Conservation (phyloP, 2,329 filamentous ascomycete species). For the Pochonia chlamydosporia region DNA sequence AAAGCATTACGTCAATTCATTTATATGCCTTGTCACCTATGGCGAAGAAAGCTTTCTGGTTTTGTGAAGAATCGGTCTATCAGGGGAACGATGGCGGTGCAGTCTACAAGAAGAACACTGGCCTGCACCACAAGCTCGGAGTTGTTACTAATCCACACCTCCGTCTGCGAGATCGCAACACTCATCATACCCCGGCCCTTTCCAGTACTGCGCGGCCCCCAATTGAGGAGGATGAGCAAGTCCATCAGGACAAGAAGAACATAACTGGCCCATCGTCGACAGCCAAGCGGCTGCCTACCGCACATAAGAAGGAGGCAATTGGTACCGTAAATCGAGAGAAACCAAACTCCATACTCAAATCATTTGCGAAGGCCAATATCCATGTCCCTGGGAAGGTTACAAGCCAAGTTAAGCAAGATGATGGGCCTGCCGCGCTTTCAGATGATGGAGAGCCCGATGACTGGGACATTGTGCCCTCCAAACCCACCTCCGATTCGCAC, state of each 20-base stretch:
- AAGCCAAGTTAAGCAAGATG: conserved; percentile 22
- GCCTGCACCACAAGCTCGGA: not conserved
- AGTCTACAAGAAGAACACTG: not conserved
- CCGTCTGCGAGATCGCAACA: conserved; percentile 7
- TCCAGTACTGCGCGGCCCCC: not conserved
- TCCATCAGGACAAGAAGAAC: conserved; percentile 26
- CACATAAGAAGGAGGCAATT: not conserved
- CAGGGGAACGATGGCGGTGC: conserved; percentile 7
- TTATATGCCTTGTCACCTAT: conserved; percentile 64
- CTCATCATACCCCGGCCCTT: not conserved
- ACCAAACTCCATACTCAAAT: conserved; percentile 65
- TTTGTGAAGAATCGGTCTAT: conserved; percentile 5
- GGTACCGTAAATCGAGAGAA: conserved; percentile 48
- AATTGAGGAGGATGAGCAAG: conserved; percentile 1
- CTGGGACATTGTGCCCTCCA: conserved; percentile 23
- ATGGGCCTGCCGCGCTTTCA: conserved; percentile 27
- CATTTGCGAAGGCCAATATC: conserved; percentile 61
- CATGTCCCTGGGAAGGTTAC: conserved; percentile 43
- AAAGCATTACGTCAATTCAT: conserved; percentile 72
- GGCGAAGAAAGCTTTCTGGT: not conserved
- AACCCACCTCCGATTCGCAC: conserved; percentile 17
- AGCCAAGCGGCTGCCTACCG: conserved; percentile 13
- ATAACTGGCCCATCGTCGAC: conserved; percentile 16
- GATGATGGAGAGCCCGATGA: conserved; percentile 37
- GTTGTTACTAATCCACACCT: conserved; percentile 3